Percentiles rank a stretch among this genome's conserved stretches.
phyloP scores from a whole-genome alignment of 2,329 filamentous ascomycete genomes.

The Apiospora hydei region DNA sequence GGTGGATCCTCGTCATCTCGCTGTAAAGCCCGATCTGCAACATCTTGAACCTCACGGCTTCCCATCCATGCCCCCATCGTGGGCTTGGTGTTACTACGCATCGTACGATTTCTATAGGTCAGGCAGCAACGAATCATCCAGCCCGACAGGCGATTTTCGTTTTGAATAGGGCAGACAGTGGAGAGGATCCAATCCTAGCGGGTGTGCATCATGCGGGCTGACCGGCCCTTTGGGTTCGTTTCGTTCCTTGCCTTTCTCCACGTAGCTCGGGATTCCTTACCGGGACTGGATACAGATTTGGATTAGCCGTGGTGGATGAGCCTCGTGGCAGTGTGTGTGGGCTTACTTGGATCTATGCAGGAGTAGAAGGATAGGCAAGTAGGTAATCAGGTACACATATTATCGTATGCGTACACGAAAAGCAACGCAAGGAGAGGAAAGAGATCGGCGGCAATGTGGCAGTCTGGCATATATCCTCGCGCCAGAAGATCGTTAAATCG shows the following conservation, averaged over 20 bases:
- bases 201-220: constrained; percentile 9
- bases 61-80: background rate
- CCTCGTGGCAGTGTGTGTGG: background rate
- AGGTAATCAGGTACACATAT: background rate
- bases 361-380: background rate
- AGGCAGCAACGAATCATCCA: background rate
- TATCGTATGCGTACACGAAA: background rate
- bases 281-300: background rate
- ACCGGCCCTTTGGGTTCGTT: background rate
- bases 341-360: background rate
- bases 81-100: background rate
- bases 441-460: background rate
- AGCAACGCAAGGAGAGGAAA: background rate
- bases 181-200: background rate
- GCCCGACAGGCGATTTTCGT: background rate
- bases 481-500: background rate
- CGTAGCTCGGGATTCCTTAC: background rate
- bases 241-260: background rate
- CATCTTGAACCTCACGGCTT: background rate
- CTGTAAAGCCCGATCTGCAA: background rate
- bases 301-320: background rate
- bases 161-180: background rate
- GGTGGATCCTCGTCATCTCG: background rate
- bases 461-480: background rate
- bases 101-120: background rate